These are phyloP conservation scores for Phascolomyces articulosus DNA, from an alignment of 371 early-diverging fungal species.

Conservation along the genomic window DNA sequence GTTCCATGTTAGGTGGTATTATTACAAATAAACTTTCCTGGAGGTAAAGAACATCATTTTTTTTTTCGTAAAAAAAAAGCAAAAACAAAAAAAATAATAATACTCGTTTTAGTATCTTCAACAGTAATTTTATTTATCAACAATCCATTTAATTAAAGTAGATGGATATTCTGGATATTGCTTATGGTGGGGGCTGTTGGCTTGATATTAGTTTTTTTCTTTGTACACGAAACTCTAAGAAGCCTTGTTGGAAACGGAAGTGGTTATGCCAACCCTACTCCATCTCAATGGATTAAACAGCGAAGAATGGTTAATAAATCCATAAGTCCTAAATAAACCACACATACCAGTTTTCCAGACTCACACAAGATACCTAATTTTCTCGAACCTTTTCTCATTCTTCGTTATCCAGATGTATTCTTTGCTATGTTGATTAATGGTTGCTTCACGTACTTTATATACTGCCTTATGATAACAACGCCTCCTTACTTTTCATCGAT, in stretches of 20 bases:
- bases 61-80: no score
- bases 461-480: slow-evolving; percentile 25
- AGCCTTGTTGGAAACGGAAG: slow-evolving; percentile 41
- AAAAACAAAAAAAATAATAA: no score
- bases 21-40: slow-evolving; percentile 14
- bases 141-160: no score
- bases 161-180: slow-evolving; percentile 59
- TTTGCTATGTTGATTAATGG: slow-evolving; percentile 21
- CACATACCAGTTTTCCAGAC: not conserved
- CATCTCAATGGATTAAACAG: slow-evolving; percentile 20
- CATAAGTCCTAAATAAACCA: not conserved
- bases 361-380: slow-evolving; percentile 9
- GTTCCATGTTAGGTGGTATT: slow-evolving; percentile 45
- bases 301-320: no score
- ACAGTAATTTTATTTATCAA: no score
- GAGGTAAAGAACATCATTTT: not conserved
- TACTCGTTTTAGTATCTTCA: no score
- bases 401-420: slow-evolving; percentile 20
- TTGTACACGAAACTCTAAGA: slow-evolving; percentile 67
- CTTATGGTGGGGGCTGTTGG: slow-evolving; percentile 50
- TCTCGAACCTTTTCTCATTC: slow-evolving; percentile 12
- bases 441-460: slow-evolving; percentile 15
- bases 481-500: slow-evolving; percentile 23
- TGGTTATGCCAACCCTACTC: slow-evolving; percentile 34
- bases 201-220: slow-evolving; percentile 44